Conservation (phyloP, 2,329 filamentous ascomycete genomes). For the Leptographium radiaticola region DNA sequence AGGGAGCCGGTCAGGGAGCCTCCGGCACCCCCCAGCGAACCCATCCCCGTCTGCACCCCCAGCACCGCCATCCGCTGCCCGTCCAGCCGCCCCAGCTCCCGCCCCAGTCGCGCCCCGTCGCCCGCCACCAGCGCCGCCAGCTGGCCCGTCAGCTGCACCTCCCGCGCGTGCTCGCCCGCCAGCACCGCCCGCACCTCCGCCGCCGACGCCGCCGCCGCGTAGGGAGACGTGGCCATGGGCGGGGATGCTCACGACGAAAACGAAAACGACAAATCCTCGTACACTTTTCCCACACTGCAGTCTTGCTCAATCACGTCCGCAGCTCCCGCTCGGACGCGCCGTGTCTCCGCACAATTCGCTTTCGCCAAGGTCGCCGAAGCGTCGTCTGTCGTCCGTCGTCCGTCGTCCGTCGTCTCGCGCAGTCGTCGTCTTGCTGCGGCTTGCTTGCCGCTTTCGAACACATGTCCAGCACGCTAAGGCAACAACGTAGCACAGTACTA, state of each 20-base stretch:
- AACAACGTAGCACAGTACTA: no score
- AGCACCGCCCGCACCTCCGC: neutral
- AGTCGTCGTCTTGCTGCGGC: neutral
- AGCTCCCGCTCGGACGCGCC: neutral
- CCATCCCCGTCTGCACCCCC: no score
- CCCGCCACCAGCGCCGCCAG: neutral
- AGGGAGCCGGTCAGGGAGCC: no score
- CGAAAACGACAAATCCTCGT: no score
- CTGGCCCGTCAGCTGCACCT: neutral
- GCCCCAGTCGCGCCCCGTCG: constrained; percentile 61
- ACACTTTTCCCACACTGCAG: no score
- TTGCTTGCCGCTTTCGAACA: neutral
- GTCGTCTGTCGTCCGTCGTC: neutral
- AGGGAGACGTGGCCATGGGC: neutral
- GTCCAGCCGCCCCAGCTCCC: constrained; percentile 78
- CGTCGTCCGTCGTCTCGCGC: neutral
- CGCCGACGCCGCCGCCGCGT: neutral
- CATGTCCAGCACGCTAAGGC: neutral
- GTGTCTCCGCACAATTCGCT: no score
- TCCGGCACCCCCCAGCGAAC: no score
- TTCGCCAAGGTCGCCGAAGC: no score
- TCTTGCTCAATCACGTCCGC: no score
- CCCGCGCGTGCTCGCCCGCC: neutral
- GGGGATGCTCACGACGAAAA: no score
- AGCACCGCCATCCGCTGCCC: constrained; percentile 75